Conservation (phyloP, 2,329 filamentous ascomycete species). For the Venturia effusa region DNA sequence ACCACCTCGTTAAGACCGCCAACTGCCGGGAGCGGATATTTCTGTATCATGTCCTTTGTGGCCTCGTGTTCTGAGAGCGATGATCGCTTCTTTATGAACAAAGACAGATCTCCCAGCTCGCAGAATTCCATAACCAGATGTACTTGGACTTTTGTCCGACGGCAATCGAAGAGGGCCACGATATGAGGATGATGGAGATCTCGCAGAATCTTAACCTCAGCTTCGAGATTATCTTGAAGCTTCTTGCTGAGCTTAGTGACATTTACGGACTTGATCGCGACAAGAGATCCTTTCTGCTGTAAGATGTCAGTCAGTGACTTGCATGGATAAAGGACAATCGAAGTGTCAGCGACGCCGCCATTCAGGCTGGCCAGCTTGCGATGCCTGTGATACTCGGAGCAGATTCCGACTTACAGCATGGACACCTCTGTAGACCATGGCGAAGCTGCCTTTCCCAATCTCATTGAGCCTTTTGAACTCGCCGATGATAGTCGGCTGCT, state of each 20-base stretch:
- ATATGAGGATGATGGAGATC: slow-evolving; percentile 92
- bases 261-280: slow-evolving; percentile 95
- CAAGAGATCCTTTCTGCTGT: slow-evolving; percentile 67
- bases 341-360: background rate
- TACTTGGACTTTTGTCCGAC: slow-evolving; percentile 78
- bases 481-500: slow-evolving; percentile 45
- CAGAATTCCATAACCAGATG: slow-evolving; percentile 99
- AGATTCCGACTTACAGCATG: slow-evolving; percentile 56
- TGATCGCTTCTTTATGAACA: slow-evolving; percentile 92
- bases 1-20: slow-evolving; percentile 96
- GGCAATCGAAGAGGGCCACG: slow-evolving; percentile 87
- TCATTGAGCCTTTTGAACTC: slow-evolving; percentile 75
- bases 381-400: background rate
- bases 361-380: background rate
- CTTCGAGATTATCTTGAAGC: slow-evolving; percentile 88
- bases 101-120: slow-evolving; percentile 83
- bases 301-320: slow-evolving; percentile 16
- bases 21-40: slow-evolving; percentile 74
- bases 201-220: slow-evolving; percentile 92
- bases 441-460: slow-evolving; percentile 96
- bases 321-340: background rate
- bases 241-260: slow-evolving; percentile 86
- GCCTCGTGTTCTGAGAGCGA: slow-evolving; percentile 68
- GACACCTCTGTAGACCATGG: slow-evolving; percentile 80
- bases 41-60: slow-evolving; percentile 80